Evolutionary conservation across 352 stramenopile species (phyloP), one percentile per base, ranked within the genome.

Genomic region (Ophiocytium majus): DNA sequence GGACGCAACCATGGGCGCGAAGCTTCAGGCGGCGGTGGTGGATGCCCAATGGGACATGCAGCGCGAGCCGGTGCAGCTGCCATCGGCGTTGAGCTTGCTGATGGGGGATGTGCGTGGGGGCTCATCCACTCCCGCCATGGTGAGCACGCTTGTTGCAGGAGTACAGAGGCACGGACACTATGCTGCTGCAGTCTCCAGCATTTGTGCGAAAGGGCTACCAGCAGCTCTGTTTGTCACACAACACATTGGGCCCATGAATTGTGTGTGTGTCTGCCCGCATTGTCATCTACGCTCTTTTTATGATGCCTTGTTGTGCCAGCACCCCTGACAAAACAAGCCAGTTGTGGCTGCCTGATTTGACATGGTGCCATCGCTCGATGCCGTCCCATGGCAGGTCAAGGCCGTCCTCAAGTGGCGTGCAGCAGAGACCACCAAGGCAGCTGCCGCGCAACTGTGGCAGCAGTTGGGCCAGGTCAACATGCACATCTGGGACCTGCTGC

Each of bases 91-190:
- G 32, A 90, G 96, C 81, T 88, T 98, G 82, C 87, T 98, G 63
- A 97, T 98, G 92, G 96, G 95, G 36, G 96, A 99, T 89, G 94
- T 99, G 14, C 96, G 93, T 23, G 96, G 95, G 19, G 96, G 96
- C 63, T 98, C 94, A 0, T 94, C 94, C 86, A 93, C 91, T 79
- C 91, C 92, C 5, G 92, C 91, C n/a, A 96, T 96, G 93, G 92
- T 93, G 36, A 79, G 83, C n/a, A 85, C 81, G 79, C 66, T 86
- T 23, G 35, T n/a, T n/a, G n/a, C n/a, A n/a, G n/a, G n/a, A n/a
- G n/a, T n/a, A n/a, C n/a, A n/a, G n/a, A n/a, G n/a, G n/a, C n/a
- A n/a, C n/a, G n/a, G n/a, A n/a, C n/a, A n/a, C n/a, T n/a, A n/a
- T n/a, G n/a, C n/a, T n/a, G n/a, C n/a, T n/a, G n/a, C n/a, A n/a